These are phyloP conservation scores for Apophysomyces trapeziformis DNA, from an alignment of 371 early-diverging fungal species.

Conservation along the genomic window DNA sequence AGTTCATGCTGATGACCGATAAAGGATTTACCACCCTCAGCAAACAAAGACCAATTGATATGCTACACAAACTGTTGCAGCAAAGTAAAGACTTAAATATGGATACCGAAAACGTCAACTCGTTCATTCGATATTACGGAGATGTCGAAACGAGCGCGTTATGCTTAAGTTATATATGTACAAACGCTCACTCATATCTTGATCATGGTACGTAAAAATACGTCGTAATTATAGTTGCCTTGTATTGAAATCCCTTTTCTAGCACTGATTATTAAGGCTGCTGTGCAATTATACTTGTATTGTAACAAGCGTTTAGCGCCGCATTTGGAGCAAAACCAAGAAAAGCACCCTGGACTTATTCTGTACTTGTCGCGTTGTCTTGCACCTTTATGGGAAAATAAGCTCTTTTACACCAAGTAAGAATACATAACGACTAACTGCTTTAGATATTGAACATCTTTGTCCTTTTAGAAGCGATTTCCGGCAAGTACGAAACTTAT, in stretches of 20 bases:
- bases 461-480: not conserved
- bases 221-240: not conserved
- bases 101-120: conserved; percentile 47
- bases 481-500: conserved; percentile 29
- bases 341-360: conserved; percentile 78
- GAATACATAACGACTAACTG: not conserved
- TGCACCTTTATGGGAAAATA: conserved; percentile 74
- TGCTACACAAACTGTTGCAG: conserved; percentile 54
- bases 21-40: conserved; percentile 60
- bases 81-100: conserved; percentile 21
- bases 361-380: conserved; percentile 78
- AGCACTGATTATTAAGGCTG: conserved; percentile 29
- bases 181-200: conserved; percentile 8
- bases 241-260: not conserved
- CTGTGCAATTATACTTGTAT: conserved; percentile 57
- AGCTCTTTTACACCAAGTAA: conserved; percentile 46
- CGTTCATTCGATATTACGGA: conserved; percentile 67
- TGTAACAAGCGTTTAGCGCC: conserved; percentile 69
- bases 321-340: conserved; percentile 57
- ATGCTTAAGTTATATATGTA: conserved; percentile 70
- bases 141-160: conserved; percentile 73
- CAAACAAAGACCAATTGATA: conserved; percentile 80
- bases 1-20: conserved; percentile 77
- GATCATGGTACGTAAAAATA: conserved; percentile 18
- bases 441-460: not conserved